Percentiles rank a stretch among this genome's conserved stretches.
phyloP scores from a whole-genome alignment of 495 filamentous ascomycete species.

The Lophiotrema nucula region DNA sequence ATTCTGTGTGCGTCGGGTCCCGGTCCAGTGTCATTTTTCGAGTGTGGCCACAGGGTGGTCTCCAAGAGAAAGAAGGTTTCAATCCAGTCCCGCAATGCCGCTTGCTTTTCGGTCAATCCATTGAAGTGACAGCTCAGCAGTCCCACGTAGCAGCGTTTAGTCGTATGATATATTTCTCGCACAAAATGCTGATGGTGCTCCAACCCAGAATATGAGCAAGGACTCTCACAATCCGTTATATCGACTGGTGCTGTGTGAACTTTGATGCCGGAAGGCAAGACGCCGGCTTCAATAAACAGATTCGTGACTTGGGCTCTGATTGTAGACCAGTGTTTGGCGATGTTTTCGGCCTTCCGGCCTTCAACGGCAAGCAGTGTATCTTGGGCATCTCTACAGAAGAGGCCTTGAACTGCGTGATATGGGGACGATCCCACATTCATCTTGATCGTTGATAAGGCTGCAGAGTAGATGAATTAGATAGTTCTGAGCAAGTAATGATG shows the following conservation, averaged over 20 bases:
- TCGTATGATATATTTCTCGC: too few species aligned
- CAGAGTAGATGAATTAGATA: background rate
- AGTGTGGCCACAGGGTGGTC: background rate
- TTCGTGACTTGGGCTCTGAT: background rate
- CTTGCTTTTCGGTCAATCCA: background rate
- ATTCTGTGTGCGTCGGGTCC: background rate
- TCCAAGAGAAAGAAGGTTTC: constrained; percentile 1
- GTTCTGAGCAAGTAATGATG: too few species aligned
- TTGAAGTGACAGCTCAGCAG: too few species aligned
- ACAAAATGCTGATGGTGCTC: background rate
- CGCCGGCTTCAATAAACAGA: background rate
- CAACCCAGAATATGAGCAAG: background rate
- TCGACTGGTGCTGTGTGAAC: background rate
- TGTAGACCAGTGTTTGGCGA: background rate
- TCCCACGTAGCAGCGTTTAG: too few species aligned
- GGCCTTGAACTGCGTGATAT: constrained; percentile 13
- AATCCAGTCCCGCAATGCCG: constrained; percentile 1
- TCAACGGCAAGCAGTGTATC: constrained; percentile 3
- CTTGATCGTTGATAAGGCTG: background rate
- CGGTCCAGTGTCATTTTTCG: background rate
- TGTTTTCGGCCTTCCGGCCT: background rate
- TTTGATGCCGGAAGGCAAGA: constrained; percentile 4
- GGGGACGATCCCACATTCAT: constrained; percentile 4
- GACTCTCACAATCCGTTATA: background rate
- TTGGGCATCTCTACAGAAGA: constrained; percentile 8